Percentiles rank a stretch among this genome's conserved stretches.
phyloP scores from a whole-genome alignment of 164 flowering plant genomes.

The Platanus orientalis region DNA sequence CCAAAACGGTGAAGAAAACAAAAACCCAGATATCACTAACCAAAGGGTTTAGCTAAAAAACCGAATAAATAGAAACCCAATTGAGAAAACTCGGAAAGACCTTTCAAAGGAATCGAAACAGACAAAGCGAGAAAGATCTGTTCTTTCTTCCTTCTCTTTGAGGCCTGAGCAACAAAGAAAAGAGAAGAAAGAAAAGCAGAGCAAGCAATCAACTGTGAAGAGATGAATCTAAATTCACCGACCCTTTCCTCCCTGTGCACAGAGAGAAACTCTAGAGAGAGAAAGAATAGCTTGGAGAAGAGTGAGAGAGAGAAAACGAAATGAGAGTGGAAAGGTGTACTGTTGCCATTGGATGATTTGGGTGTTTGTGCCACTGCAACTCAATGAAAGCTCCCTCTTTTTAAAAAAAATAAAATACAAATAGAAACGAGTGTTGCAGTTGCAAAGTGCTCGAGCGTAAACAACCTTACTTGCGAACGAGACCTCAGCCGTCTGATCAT shows the following conservation, averaged over 20 bases:
- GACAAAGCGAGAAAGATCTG: slow-evolving; percentile 19
- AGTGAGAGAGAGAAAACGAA: slow-evolving; percentile 5
- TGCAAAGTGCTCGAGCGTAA: too few relatives aligned
- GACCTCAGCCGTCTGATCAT: too few relatives aligned
- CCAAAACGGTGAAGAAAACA: not conserved
- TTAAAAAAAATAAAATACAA: slow-evolving; percentile 6
- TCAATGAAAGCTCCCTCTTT: slow-evolving; percentile 2
- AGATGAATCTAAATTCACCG: slow-evolving; percentile 17
- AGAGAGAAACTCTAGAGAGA: not conserved
- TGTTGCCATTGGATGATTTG: slow-evolving; percentile 21
- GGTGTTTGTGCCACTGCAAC: slow-evolving; percentile 25
- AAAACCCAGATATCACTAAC: slow-evolving; percentile 3
- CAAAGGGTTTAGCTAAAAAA: slow-evolving; percentile 9
- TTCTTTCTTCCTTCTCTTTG: slow-evolving; percentile 19
- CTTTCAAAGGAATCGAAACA: slow-evolving; percentile 17
- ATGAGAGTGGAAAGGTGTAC: slow-evolving; percentile 5
- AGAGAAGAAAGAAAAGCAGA: slow-evolving; percentile 8
- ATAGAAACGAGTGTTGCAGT: too few relatives aligned
- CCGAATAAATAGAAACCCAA: slow-evolving; percentile 22
- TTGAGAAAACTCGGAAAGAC: slow-evolving; percentile 13
- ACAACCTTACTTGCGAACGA: too few relatives aligned
- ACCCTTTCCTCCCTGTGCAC: not conserved
- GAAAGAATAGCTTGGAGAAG: not conserved
- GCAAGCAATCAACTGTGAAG: slow-evolving; percentile 8
- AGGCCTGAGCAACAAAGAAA: slow-evolving; percentile 29